A percentile compares a stretch with the other conserved stretches of the same genome.
These are phyloP conservation scores for Capsella bursapastoris DNA, from an alignment of 345 rosid genomes.

Conservation along the genomic window DNA sequence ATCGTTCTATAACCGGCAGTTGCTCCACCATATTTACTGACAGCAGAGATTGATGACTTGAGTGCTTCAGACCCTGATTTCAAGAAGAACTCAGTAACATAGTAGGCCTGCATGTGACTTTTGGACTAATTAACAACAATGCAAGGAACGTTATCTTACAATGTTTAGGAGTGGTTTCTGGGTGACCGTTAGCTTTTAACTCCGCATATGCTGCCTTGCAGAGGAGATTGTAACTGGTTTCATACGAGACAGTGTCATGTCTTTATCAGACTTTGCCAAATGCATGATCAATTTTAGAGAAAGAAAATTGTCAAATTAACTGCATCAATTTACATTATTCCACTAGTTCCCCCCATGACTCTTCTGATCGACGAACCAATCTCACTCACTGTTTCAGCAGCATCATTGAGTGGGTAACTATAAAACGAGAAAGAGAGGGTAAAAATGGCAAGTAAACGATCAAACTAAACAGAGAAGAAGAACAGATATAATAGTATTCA, in stretches of 20 bases:
- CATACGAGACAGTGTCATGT: constrained; percentile 22
- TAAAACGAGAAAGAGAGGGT: constrained; percentile 23
- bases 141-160: constrained; percentile 59
- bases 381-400: constrained; percentile 83
- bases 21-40: constrained; percentile 91
- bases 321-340: constrained; percentile 64
- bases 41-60: constrained; percentile 75
- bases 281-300: not conserved
- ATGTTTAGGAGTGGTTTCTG: constrained; percentile 63
- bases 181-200: constrained; percentile 59
- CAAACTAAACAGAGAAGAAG: not conserved
- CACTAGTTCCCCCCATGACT: constrained; percentile 98
- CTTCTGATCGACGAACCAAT: constrained; percentile 82
- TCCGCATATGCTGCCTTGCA: constrained; percentile 84
- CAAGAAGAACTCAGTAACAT: constrained; percentile 26
- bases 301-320: not conserved
- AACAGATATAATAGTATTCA: not conserved
- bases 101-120: not conserved
- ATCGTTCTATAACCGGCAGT: constrained; percentile 78
- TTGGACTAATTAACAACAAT: constrained; percentile 12
- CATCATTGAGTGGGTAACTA: constrained; percentile 96
- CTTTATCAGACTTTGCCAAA: constrained; percentile 27
- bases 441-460: not conserved
- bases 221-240: constrained; percentile 71
- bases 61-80: constrained; percentile 80